Evolutionary conservation across 306 rosid species (phyloP).

Genomic region (Cucumis sativus): Cucumber_9930_V3 NC_026656.2:17861001-17861500

Average conservation of each 20-base stretch:
- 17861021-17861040: too few relatives aligned
- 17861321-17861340: not conserved
- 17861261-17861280: not conserved
- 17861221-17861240: not conserved
- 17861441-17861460: too few relatives aligned
- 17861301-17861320: slow-evolving; percentile 1
- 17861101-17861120: not conserved
- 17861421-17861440: not conserved
- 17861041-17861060: too few relatives aligned
- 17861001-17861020: too few relatives aligned
- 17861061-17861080: not conserved
- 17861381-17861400: not conserved
- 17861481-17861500: not conserved
- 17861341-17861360: not conserved
- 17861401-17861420: not conserved
- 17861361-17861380: not conserved
- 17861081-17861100: too few relatives aligned
- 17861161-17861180: not conserved
- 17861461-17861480: not conserved
- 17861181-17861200: not conserved
- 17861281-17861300: not conserved
- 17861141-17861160: not conserved
- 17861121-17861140: not conserved
- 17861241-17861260: not conserved
- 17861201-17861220: not conserved